Percentiles rank a stretch among this genome's conserved stretches.
Evolutionary conservation across 139 green algal genomes (phyloP).

Genomic region (Mesotaenium endlicherianum): DNA sequence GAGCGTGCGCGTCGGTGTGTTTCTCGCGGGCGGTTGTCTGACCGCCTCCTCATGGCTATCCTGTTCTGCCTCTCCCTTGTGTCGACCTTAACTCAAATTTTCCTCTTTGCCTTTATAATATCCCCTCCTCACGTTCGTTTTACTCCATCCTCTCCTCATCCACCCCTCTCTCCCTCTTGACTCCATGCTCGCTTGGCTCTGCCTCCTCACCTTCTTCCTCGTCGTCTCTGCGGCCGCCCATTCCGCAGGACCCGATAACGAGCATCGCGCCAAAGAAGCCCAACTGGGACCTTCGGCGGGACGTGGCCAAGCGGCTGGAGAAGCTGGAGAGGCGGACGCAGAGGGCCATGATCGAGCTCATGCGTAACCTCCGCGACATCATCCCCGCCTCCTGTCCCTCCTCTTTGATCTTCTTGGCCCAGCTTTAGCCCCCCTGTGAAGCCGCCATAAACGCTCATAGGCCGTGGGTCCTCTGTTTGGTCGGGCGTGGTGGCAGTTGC

Average conservation of each 20-base stretch:
- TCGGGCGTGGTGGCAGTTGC: neutral
- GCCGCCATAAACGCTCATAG: neutral
- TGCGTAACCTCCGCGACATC: conserved; percentile 17
- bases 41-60: too few relatives aligned
- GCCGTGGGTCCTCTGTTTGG: neutral
- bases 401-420: neutral
- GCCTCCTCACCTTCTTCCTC: neutral
- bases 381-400: neutral
- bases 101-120: too few relatives aligned
- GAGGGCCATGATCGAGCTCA: conserved; percentile 55
- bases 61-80: too few relatives aligned
- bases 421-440: neutral
- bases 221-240: neutral
- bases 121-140: too few relatives aligned
- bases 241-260: conserved; percentile 34
- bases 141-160: too few relatives aligned
- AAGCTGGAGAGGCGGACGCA: conserved; percentile 58
- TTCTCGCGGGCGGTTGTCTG: too few relatives aligned
- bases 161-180: neutral
- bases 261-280: conserved; percentile 52
- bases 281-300: conserved; percentile 59
- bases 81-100: too few relatives aligned
- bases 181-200: too few relatives aligned
- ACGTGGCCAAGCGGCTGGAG: conserved; percentile 54
- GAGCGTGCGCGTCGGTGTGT: too few relatives aligned